Percentiles rank a stretch among this genome's conserved stretches.
phyloP scores from a whole-genome alignment of 129 eudicot species.

The Ambrosia artemisiifolia region DNA sequence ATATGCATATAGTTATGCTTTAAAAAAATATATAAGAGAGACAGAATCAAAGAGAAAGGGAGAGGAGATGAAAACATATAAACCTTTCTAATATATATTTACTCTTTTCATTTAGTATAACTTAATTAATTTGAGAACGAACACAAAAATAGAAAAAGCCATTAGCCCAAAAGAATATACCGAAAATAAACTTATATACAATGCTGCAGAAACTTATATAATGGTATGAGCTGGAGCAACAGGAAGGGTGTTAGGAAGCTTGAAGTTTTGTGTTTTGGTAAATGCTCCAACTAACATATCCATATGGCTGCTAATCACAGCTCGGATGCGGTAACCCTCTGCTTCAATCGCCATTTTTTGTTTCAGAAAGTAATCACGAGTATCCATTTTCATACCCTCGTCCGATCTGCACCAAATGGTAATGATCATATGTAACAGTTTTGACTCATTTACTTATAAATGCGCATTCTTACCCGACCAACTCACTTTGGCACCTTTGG shows the following conservation, averaged over 20 bases:
- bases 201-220: background rate
- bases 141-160: background rate
- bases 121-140: background rate
- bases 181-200: slow-evolving; percentile 3
- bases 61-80: background rate
- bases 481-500: background rate
- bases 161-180: slow-evolving; percentile 9
- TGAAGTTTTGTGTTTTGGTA: slow-evolving; percentile 35
- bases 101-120: background rate
- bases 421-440: background rate
- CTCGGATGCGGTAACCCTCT: slow-evolving; percentile 35
- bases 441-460: background rate
- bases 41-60: background rate
- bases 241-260: slow-evolving; percentile 52
- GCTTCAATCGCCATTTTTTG: slow-evolving; percentile 30
- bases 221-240: slow-evolving; percentile 26
- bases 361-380: slow-evolving; percentile 35
- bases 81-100: background rate
- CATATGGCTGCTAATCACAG: slow-evolving; percentile 61
- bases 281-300: slow-evolving; percentile 41
- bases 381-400: slow-evolving; percentile 40
- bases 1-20: no score
- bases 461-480: no score
- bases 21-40: no score
- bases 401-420: slow-evolving; percentile 35